Conservation (phyloP, 2,329 filamentous ascomycete species). For the Akanthomyces uredinophilus region DNA sequence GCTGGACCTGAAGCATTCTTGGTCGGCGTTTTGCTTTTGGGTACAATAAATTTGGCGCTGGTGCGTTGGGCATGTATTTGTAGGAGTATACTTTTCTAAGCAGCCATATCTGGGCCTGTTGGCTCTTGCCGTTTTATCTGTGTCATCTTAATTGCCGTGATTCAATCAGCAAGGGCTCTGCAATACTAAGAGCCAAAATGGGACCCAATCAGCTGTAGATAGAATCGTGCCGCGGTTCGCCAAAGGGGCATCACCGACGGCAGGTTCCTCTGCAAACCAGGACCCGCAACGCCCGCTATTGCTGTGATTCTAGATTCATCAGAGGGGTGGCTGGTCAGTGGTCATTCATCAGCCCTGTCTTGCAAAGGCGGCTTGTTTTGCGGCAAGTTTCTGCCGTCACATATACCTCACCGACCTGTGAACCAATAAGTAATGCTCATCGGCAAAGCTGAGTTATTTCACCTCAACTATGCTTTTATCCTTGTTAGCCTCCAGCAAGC, state of each 20-base stretch:
- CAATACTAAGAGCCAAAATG: not conserved
- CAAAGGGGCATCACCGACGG: not conserved
- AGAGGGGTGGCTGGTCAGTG: not conserved
- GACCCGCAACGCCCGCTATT: not conserved
- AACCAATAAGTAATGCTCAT: not conserved
- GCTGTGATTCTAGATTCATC: not conserved
- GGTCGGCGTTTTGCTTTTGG: slow-evolving; percentile 1
- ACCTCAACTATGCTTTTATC: not conserved
- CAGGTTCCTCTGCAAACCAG: not conserved
- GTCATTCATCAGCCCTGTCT: not conserved
- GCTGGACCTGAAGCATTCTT: not conserved
- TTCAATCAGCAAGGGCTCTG: too few relatives aligned
- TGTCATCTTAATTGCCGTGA: not conserved
- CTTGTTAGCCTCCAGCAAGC: not conserved
- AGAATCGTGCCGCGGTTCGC: not conserved
- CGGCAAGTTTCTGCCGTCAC: not conserved
- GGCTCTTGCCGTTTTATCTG: not conserved
- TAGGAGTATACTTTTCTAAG: not conserved
- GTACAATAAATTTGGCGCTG: not conserved
- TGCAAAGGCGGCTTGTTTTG: not conserved
- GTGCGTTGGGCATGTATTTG: not conserved
- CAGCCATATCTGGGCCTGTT: not conserved
- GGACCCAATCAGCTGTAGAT: not conserved
- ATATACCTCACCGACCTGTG: not conserved
- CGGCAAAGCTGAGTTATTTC: not conserved